Base-by-base conservation (phyloP, 805 yeast species). In the Starmerella floricola region DNA sequence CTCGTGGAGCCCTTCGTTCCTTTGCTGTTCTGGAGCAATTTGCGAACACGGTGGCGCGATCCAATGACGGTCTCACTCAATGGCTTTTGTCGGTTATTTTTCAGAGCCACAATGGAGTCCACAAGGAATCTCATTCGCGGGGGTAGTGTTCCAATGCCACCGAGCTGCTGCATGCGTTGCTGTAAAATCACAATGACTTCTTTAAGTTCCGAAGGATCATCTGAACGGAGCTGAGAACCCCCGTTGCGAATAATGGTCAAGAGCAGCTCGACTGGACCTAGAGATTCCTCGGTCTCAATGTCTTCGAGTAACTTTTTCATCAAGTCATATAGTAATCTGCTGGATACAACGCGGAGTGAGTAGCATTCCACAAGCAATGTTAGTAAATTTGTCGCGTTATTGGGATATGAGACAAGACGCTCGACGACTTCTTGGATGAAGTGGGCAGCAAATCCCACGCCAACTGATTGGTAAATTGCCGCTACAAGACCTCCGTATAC, bases 381-480 rank as follows among this genome's bases (percentile, higher is more conserved):
- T n/a, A 82, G 61, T 40, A 84, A 56, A 31, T 54, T 53, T 47
- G 83, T 94, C 15, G 37, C 19, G 5, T 23, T 8, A 3, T 30
- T 38, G 1, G 26, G 3, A 10, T n/a, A 12, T 16, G 31, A 24
- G 8, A 33, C 5, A 10, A 48, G 38, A 1, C 21, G 19, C 20
- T 44, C 44, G n/a, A 87, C 81, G 42, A 82, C 57, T 0, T 74
- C 67, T 57, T 91, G 98, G 27, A 86, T 68, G 45, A 86, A 79
- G 51, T 66, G 72, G 0, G 96, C 98, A 46, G 95, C 96, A 59
- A 85, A 80, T 48, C 85, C 95, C 30, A 78, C 74, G 17, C 98
- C 97, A n/a, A 58, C 44, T 51, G 82, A 81, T 46, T 81, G 71
- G 62, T 81, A 85, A 19, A 91, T 59, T 1, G 94, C 79, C 18